Percentiles rank a stretch among this genome's conserved stretches.
These are phyloP conservation scores for Alloteropsis angusta DNA, from an alignment of 202 grass and related monocot genomes.

Conservation along the genomic window DNA sequence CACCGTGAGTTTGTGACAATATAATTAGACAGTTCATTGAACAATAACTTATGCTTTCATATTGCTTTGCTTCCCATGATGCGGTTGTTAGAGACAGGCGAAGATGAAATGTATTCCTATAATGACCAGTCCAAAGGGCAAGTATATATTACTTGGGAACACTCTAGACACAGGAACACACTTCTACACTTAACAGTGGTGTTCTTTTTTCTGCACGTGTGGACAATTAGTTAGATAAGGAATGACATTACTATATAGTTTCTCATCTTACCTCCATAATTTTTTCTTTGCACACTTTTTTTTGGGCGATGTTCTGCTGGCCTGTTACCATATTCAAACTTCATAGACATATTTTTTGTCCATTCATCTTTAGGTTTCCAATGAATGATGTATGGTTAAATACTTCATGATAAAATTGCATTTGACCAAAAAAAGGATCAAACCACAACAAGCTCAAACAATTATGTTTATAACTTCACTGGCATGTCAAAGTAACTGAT, in stretches of 20 bases:
- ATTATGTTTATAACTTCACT: background rate
- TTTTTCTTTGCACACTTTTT: conserved; percentile 3
- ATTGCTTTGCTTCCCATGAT: background rate
- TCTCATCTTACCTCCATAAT: conserved; percentile 2
- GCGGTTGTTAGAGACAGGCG: too few relatives aligned
- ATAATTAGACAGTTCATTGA: conserved; percentile 9
- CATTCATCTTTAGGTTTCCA: background rate
- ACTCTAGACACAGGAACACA: too few relatives aligned
- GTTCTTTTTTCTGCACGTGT: conserved; percentile 3
- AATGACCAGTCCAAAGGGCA: too few relatives aligned
- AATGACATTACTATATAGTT: background rate
- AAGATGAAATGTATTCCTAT: too few relatives aligned
- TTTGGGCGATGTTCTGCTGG: background rate
- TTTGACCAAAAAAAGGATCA: background rate
- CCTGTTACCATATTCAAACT: background rate
- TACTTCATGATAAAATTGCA: background rate
- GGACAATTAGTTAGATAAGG: background rate
- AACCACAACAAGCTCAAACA: background rate
- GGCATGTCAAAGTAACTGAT: background rate
- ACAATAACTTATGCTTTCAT: background rate
- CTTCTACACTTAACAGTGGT: too few relatives aligned
- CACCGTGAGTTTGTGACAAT: background rate
- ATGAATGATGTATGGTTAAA: background rate
- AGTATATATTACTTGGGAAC: too few relatives aligned
- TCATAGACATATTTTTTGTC: background rate